A percentile compares a stretch with the other conserved stretches of the same genome.
These are phyloP conservation scores for Gillenia trifoliata DNA, from an alignment of 306 rosid genomes.

Conservation along the genomic window DNA sequence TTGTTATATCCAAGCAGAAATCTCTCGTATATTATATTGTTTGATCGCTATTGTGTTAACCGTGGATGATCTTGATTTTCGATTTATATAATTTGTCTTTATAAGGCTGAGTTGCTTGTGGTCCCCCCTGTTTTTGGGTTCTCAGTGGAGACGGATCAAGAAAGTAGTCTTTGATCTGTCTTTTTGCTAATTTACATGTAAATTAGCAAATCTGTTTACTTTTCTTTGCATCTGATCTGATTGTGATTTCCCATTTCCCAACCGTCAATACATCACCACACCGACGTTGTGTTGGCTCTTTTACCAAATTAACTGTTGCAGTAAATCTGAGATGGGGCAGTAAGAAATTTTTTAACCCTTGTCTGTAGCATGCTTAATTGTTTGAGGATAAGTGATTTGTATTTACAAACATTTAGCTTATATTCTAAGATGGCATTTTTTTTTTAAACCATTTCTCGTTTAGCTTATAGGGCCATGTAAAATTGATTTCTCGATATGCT, in stretches of 20 bases:
- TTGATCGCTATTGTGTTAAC: neutral
- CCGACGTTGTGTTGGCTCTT: slow-evolving; percentile 20
- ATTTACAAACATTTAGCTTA: no score
- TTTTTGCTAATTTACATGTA: slow-evolving; percentile 6
- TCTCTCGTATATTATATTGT: neutral
- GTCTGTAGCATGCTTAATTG: neutral
- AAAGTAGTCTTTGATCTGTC: slow-evolving; percentile 8
- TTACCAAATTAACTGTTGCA: slow-evolving; percentile 1
- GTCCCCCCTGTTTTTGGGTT: slow-evolving; percentile 34
- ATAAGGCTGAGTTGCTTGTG: slow-evolving; percentile 25
- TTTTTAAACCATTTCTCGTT: no score
- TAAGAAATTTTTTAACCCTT: neutral
- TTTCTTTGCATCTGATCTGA: neutral
- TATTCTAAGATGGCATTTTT: no score
- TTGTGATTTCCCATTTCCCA: slow-evolving; percentile 10
- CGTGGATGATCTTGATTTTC: neutral
- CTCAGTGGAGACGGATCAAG: slow-evolving; percentile 22
- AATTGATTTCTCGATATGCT: neutral
- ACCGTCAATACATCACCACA: neutral
- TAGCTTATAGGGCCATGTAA: neutral
- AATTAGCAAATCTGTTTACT: slow-evolving; percentile 1
- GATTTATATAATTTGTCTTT: neutral
- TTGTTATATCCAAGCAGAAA: no score
- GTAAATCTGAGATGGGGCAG: neutral
- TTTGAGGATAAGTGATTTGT: neutral